Base-by-base conservation (phyloP, 2,329 filamentous ascomycete genomes). In the Pyrenophora tritici-repentis region DNA sequence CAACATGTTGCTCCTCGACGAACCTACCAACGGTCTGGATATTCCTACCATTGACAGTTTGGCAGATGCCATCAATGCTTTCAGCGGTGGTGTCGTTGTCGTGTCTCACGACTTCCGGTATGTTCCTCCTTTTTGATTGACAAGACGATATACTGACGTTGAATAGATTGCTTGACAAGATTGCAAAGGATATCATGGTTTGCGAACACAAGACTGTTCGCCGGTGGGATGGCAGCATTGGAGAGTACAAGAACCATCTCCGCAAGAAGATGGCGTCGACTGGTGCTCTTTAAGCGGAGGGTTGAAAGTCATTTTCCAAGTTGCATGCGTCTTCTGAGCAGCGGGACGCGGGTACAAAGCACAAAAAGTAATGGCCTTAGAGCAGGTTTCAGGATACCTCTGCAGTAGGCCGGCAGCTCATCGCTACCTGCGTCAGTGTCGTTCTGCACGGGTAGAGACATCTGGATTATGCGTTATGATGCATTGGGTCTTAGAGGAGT, bases 101-200 rank as follows among this genome's bases (percentile, higher is more conserved):
- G 94, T 99, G 50, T 95, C 89, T 68, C 94, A 99, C 89, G 94
- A 99, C 77, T 99, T 99, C 85, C 88, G 91, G 91, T 95, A 85
- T 74, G 86, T 69, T 42, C 12, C 31, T 9, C 16, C 13, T 10
- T n/a, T 5, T 29, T 20, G 5, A 13, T 20, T 16, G 3, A 20
- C 39, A n/a, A 13, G 36, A 20, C 8, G 14, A 39, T 42, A 36
- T 55, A 55, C 76, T 79, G 67, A 80, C 63, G 31, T n/a, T 50
- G 41, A 29, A 42, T 66, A 95, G 93, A 82, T 82, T 99, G 70
- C 86, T 99, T 62, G 94, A 99, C 85, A 97, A 96, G 83, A 97
- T 99, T 75, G 94, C 94, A 67, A 99, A 99, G 84, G 91, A 99
- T 77, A 99, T 99, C 77, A 86, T 99, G 79, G 94, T 99, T 49